phyloP scores from a whole-genome alignment of 2,329 filamentous ascomycete genomes.

The Teratosphaeria nubilosa region DNA sequence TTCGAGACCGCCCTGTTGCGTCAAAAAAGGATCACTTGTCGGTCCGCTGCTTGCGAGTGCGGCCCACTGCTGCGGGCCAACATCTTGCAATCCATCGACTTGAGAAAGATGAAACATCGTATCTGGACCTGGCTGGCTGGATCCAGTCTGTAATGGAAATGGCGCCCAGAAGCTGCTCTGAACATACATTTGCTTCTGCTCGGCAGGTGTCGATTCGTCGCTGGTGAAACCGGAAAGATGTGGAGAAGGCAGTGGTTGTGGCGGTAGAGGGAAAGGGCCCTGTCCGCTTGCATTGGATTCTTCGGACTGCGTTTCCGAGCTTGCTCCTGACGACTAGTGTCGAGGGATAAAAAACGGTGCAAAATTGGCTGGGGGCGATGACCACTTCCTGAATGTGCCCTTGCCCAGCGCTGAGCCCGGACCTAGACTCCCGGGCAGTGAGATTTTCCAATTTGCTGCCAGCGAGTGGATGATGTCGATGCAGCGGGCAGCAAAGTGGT shows the following conservation, averaged over 20 bases:
- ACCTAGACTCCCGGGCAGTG: conserved; percentile 28
- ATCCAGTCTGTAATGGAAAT: conserved; percentile 30
- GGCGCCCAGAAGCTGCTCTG: conserved; percentile 30
- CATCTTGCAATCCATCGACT: conserved; percentile 3
- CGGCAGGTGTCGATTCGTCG: conserved; percentile 14
- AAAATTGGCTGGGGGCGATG: conserved; percentile 20
- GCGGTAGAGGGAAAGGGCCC: conserved; percentile 14
- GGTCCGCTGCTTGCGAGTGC: not conserved
- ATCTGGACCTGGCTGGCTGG: conserved; percentile 14
- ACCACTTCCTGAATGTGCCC: not conserved
- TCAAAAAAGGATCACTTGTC: conserved; percentile 1
- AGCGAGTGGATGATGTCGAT: conserved; percentile 34
- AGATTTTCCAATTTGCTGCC: conserved; percentile 34
- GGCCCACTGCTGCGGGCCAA: conserved; percentile 5
- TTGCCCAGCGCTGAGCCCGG: not conserved
- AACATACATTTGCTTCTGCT: conserved; percentile 6
- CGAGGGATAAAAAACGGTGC: conserved; percentile 21
- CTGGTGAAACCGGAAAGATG: conserved; percentile 17
- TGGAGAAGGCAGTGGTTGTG: conserved; percentile 4
- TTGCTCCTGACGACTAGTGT: conserved; percentile 12
- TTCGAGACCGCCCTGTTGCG: conserved; percentile 11
- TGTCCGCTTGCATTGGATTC: conserved; percentile 13
- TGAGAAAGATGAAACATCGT: conserved; percentile 11
- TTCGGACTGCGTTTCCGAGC: conserved; percentile 10
- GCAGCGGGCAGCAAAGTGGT: conserved; percentile 33